phyloP scores from a whole-genome alignment of 805 yeast species.

The Spathaspora passalidarum region DNA sequence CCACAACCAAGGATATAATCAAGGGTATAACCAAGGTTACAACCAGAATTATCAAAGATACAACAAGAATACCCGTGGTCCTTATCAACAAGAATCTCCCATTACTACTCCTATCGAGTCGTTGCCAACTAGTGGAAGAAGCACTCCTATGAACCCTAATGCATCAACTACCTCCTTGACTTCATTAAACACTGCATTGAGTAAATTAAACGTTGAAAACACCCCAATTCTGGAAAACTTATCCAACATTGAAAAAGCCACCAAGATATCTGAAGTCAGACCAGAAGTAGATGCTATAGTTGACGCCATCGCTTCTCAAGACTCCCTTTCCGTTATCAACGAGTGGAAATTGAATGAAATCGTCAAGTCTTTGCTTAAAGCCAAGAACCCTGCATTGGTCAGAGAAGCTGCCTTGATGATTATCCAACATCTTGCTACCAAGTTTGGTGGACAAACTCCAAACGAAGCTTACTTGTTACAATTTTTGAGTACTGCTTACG shows the following conservation, averaged over 20 bases:
- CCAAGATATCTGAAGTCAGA: conserved; percentile 53
- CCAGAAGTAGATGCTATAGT: conserved; percentile 54
- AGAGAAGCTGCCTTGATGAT: conserved; percentile 76
- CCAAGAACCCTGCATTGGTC: conserved; percentile 68
- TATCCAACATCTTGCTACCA: conserved; percentile 54
- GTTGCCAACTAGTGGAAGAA: conserved; percentile 32
- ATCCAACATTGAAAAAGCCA: conserved; percentile 47
- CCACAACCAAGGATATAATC: conserved; percentile 2
- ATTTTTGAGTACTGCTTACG: conserved; percentile 62
- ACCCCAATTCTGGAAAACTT: conserved; percentile 67
- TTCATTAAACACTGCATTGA: conserved; percentile 68
- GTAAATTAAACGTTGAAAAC: conserved; percentile 50
- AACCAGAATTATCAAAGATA: conserved; percentile 3
- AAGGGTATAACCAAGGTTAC: conserved; percentile 7
- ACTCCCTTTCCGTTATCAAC: conserved; percentile 38
- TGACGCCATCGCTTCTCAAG: conserved; percentile 44
- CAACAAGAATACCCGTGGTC: conserved; percentile 3
- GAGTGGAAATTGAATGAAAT: conserved; percentile 69
- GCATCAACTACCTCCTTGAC: conserved; percentile 71
- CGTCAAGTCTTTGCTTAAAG: conserved; percentile 61
- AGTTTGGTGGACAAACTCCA: conserved; percentile 66
- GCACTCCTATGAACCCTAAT: conserved; percentile 32
- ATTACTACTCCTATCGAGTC: conserved; percentile 25
- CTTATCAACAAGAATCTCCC: conserved; percentile 8
- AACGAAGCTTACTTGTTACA: conserved; percentile 71